phyloP scores from a whole-genome alignment of 129 eudicot genomes.

The Pittosporum tobira region DNA sequence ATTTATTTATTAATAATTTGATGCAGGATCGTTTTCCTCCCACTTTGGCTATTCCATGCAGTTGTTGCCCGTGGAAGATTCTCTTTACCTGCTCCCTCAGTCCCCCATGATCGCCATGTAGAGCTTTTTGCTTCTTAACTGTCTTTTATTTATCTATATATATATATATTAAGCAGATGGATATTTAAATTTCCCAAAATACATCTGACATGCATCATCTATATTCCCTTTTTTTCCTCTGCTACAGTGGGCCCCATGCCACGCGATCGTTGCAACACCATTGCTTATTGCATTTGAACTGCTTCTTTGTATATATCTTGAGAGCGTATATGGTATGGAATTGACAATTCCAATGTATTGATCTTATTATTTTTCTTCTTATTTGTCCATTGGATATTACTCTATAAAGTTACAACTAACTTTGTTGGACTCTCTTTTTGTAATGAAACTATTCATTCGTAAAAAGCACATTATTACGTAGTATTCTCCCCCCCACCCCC shows the following conservation, averaged over 20 bases:
- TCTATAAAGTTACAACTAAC: too few relatives aligned
- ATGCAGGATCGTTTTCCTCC: slow-evolving; percentile 76
- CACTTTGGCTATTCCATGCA: slow-evolving; percentile 79
- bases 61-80: slow-evolving; percentile 94
- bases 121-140: slow-evolving; percentile 8
- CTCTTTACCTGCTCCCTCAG: slow-evolving; percentile 93
- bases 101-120: slow-evolving; percentile 96
- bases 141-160: slow-evolving; percentile 4
- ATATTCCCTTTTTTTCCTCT: slow-evolving; percentile 7
- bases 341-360: neutral
- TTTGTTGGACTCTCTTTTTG: too few relatives aligned
- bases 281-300: slow-evolving; percentile 86
- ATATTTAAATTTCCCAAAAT: neutral
- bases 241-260: slow-evolving; percentile 93
- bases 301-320: slow-evolving; percentile 82
- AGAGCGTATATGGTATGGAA: slow-evolving; percentile 57
- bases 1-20: neutral
- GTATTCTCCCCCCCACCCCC: too few relatives aligned
- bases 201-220: slow-evolving; percentile 6
- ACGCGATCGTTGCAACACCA: slow-evolving; percentile 85
- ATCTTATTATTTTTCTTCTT: neutral
- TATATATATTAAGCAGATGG: slow-evolving; percentile 2
- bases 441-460: too few relatives aligned
- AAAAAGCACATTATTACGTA: too few relatives aligned
- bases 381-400: neutral